These are phyloP conservation scores for Trichophyton verrucosum DNA, from an alignment of 2,329 filamentous ascomycete species.

Conservation along the genomic window DNA sequence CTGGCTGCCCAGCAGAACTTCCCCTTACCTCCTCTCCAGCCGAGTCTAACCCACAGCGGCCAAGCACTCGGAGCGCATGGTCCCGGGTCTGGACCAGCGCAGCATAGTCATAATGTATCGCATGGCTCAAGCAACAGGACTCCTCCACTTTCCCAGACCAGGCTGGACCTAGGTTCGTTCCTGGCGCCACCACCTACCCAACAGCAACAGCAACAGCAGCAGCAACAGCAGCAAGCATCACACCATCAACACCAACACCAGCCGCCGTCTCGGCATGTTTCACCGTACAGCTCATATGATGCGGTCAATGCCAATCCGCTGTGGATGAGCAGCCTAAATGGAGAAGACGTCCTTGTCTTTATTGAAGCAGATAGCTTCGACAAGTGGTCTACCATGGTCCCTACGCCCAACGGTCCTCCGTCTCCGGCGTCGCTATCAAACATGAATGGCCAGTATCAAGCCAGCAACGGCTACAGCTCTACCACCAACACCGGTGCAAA, in stretches of 20 bases:
- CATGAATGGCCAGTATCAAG: not conserved
- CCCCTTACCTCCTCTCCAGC: conserved; percentile 27
- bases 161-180: conserved; percentile 2
- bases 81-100: not conserved
- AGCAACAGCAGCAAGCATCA: conserved; percentile 1
- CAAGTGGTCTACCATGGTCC: conserved; percentile 5
- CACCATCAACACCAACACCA: conserved; percentile 4
- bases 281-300: not conserved
- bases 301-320: not conserved
- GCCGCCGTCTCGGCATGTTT: not conserved
- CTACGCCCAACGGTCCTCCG: not conserved
- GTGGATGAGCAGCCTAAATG: conserved; percentile 8
- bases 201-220: conserved; percentile 5
- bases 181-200: not conserved
- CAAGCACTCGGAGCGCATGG: not conserved
- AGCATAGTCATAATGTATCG: not conserved
- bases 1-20: conserved; percentile 22
- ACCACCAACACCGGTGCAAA: not conserved
- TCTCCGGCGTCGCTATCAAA: not conserved
- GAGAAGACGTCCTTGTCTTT: conserved; percentile 14
- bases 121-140: not conserved
- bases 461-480: not conserved
- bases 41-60: conserved; percentile 8
- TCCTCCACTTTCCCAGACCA: not conserved
- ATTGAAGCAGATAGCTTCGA: conserved; percentile 12